Evolutionary conservation across 345 rosid genomes (phyloP).

Genomic region (Hibiscus mutabilis): DNA sequence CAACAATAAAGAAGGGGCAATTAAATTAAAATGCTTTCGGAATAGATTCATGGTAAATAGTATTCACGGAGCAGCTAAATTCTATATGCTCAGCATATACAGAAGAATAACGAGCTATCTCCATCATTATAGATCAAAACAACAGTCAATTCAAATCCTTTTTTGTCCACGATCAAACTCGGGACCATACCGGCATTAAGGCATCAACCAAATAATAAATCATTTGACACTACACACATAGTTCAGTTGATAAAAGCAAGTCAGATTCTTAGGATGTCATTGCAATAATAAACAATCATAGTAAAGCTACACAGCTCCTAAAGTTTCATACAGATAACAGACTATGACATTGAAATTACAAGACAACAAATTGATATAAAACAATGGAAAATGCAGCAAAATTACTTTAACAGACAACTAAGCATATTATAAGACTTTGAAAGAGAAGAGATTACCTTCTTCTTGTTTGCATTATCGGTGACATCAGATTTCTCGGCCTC

Average conservation of each 20-base stretch:
- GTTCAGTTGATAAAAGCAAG: not conserved
- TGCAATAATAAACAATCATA: not conserved
- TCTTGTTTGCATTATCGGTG: conserved; percentile 39
- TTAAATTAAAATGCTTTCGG: not conserved
- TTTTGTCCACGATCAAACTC: too few relatives aligned
- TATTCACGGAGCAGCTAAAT: not conserved
- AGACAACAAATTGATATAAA: not conserved
- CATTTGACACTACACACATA: too few relatives aligned
- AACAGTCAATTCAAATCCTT: too few relatives aligned
- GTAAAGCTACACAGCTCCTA: not conserved
- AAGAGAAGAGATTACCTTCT: conserved; percentile 44
- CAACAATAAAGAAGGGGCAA: not conserved
- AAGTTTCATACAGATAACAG: not conserved
- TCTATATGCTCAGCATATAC: not conserved
- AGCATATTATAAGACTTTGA: not conserved
- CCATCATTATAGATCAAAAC: not conserved
- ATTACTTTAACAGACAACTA: not conserved
- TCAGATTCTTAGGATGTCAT: not conserved
- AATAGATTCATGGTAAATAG: not conserved
- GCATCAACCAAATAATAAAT: too few relatives aligned
- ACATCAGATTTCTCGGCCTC: conserved; percentile 86
- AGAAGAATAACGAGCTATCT: not conserved
- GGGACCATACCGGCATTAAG: too few relatives aligned
- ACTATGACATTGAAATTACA: not conserved
- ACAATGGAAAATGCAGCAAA: not conserved